Percentiles rank a stretch among this genome's conserved stretches.
Conservation (phyloP, 495 filamentous ascomycete genomes). For the Mytilinidion resinicola region DNA sequence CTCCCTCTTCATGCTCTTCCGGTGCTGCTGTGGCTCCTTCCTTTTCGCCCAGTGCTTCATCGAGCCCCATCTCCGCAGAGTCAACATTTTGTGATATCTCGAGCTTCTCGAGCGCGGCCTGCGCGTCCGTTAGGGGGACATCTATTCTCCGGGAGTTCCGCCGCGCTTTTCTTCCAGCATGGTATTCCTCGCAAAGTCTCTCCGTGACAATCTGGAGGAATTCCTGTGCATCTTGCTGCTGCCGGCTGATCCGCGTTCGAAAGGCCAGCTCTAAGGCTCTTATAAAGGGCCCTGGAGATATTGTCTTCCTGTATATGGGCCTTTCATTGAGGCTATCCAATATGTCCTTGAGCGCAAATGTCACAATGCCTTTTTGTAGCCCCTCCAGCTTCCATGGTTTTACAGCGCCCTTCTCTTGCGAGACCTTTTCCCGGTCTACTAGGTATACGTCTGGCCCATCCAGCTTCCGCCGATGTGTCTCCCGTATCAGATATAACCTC, state of each 20-base stretch:
- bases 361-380: conserved; percentile 72
- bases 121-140: conserved; percentile 1
- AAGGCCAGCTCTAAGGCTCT: conserved; percentile 77
- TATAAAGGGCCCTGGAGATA: conserved; percentile 77
- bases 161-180: conserved; percentile 70
- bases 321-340: conserved; percentile 90
- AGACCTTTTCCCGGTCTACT: conserved; percentile 42
- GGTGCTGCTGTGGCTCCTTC: background rate
- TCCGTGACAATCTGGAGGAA: conserved; percentile 92
- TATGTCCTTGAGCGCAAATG: conserved; percentile 84
- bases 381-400: conserved; percentile 64
- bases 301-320: conserved; percentile 89
- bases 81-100: conserved; percentile 19
- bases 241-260: conserved; percentile 78
- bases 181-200: conserved; percentile 85
- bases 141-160: conserved; percentile 33
- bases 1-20: conserved; percentile 2
- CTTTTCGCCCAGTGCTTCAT: background rate
- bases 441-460: conserved; percentile 69
- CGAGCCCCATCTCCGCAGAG: background rate
- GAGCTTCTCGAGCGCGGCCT: conserved; percentile 11
- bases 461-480: conserved; percentile 71
- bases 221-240: conserved; percentile 98
- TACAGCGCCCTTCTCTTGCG: conserved; percentile 17
- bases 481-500: conserved; percentile 81